Evolutionary conservation across 2,329 filamentous ascomycete genomes (phyloP), one percentile per base, ranked within the genome.

Genomic region (Pestalotiopsis sp.): DNA sequence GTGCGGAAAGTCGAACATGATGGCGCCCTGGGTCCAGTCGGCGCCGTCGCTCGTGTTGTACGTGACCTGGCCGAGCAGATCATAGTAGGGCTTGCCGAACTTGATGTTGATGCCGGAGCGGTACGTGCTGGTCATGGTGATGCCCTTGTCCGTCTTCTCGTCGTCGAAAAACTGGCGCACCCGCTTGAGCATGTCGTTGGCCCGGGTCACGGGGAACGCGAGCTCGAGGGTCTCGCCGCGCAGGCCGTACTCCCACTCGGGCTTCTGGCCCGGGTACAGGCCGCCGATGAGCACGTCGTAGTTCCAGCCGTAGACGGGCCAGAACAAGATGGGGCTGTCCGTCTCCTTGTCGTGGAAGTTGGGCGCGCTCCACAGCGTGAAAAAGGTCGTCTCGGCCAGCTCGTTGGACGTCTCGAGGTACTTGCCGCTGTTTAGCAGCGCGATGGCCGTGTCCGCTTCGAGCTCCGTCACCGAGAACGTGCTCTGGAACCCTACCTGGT

Each of bases 1-100:
- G 23, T 77, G 81, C 2, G 85, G 85, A 71, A 86, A 87, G 72
- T 87, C 85, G 70, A 87, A 84, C 85, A 86, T 87, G 72, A 87
- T 85, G 23, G 82, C 80, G 2, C 84, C 85, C 73, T 85, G 81
- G 64, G 68, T 70, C 83, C 83, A 86, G 73, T 86, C 85, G 59
- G 79, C 82, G 4, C 82, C 82, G 68, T 86, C 84, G 1, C 79
- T 78, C 7, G 84, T 86, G 71, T 81, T 80, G 66, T 81, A 82
- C 11, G 83, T 85, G 17, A 83, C 82, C 75, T 86, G 85, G 14
- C 84, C 84, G 7, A 87, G 74, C 27, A 86, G 78, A 69, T 86
- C 84, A 66, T 78, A 83, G 72, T 86, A 83, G 0, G 84, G 73
- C 73, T 80, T 82, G 52, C 84, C 84, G 68, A 86, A 86, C 75